Conservation (phyloP, 176 grass and related monocot genomes). For the bread wheat (Triticum aestivum) region IWGSC_CS_RefSeq_v2.1 NC_057807.1:79951312-79951811, state of each 20-base stretch:
- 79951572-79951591: constrained; percentile 61
- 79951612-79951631: constrained; percentile 61
- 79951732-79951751: constrained; percentile 33
- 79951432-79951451: constrained; percentile 45
- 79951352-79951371: constrained; percentile 42
- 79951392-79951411: background rate
- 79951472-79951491: constrained; percentile 47
- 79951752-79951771: constrained; percentile 42
- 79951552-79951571: constrained; percentile 46
- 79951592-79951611: constrained; percentile 57
- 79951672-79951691: constrained; percentile 42
- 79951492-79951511: constrained; percentile 41
- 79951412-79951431: constrained; percentile 24
- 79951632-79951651: constrained; percentile 49
- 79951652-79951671: constrained; percentile 33
- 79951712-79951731: background rate
- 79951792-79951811: constrained; percentile 42
- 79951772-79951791: constrained; percentile 34
- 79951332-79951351: constrained; percentile 56
- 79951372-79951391: constrained; percentile 17
- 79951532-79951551: constrained; percentile 53
- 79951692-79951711: constrained; percentile 25
- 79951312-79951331: constrained; percentile 31
- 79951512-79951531: constrained; percentile 67
- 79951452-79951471: constrained; percentile 64